A percentile compares a stretch with the other conserved stretches of the same genome.
These are phyloP conservation scores for Neonectria faginata DNA, from an alignment of 2,329 filamentous ascomycete species.

Conservation along the genomic window DNA sequence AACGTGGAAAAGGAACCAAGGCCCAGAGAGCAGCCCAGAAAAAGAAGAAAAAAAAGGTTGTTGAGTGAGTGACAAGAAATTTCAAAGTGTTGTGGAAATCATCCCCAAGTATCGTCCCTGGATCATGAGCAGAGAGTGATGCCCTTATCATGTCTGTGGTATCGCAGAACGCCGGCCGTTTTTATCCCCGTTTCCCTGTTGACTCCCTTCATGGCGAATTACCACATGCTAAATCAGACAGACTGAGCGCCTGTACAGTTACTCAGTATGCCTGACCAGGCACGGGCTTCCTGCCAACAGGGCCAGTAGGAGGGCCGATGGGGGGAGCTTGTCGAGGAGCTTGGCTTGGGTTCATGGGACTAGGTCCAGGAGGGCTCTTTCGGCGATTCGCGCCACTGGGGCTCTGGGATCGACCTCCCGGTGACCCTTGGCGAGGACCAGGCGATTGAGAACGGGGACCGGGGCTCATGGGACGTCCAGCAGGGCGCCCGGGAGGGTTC, in stretches of 20 bases:
- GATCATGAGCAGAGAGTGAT: constrained; percentile 42
- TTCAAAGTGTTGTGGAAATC: constrained; percentile 37
- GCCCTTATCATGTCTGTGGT: constrained; percentile 39
- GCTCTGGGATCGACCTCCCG: constrained; percentile 55
- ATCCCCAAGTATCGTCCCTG: constrained; percentile 40
- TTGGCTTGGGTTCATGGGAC: constrained; percentile 59
- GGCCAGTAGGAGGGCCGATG: constrained; percentile 49
- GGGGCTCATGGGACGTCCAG: constrained; percentile 50
- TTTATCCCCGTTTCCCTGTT: constrained; percentile 41
- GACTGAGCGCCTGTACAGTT: constrained; percentile 17
- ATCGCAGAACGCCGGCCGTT: constrained; percentile 48
- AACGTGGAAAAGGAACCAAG: constrained; percentile 38
- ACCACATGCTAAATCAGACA: constrained; percentile 32
- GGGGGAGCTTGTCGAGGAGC: constrained; percentile 49
- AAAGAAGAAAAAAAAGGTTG: constrained; percentile 19
- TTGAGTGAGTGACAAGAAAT: constrained; percentile 43
- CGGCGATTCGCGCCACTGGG: constrained; percentile 56
- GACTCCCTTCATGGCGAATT: constrained; percentile 32
- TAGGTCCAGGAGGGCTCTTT: constrained; percentile 58
- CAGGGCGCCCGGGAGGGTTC: constrained; percentile 36
- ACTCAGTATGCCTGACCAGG: constrained; percentile 64
- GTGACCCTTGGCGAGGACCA: constrained; percentile 36
- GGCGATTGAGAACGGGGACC: constrained; percentile 45
- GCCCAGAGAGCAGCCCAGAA: constrained; percentile 33
- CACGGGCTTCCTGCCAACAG: constrained; percentile 67